Evolutionary conservation across 495 filamentous ascomycete genomes (phyloP), one percentile per base, ranked within the genome.

Genomic region (Aspergillus mulundensis): DNA sequence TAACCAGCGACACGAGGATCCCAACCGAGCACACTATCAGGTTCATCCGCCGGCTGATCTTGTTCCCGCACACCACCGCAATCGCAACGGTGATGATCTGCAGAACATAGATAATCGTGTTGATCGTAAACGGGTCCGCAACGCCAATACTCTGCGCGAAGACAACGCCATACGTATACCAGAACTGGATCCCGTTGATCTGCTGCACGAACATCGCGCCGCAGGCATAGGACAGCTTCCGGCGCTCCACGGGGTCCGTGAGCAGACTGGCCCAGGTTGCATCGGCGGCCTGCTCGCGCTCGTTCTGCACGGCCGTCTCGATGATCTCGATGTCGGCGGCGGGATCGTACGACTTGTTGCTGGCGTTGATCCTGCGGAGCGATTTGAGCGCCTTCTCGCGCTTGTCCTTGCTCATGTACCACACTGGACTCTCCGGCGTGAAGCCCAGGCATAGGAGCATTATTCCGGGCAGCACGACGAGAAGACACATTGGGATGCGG

Each of bases 151-250:
- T 53, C 57, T 74, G 60, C 11, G 69, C 68, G 42, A 75, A 73
- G 21, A 75, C 64, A 0, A 70, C 66, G 16, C 72, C 72, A 44
- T 70, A 75, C 28, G 58, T 61, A 54, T 73, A 73, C 51, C 61
- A 73, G 53, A 70, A 75, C n/a, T 62, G 60, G 44, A 73, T 75
- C 20, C 72, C 70, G 54, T 62, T 65, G 56, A 75, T 71, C 50
- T 75, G 72, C 46, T 73, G 70, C 2, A 62, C 69, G 51, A 65
- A 65, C 65, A 75, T 66, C 42, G 57, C 67, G 23, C 72, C 70
- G 30, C 53, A 60, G 12, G 67, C 57, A 40, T 59, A 75, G 32
- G 72, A 55, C 14, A 73, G 55, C 54, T 75, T 75, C 12, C 62
- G 60, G 32, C 72, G 67, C 50, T 73, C 69, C 38, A 73, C 48